These are phyloP conservation scores for Prunus mume DNA, from an alignment of 306 rosid genomes.

Conservation along the genomic window DNA sequence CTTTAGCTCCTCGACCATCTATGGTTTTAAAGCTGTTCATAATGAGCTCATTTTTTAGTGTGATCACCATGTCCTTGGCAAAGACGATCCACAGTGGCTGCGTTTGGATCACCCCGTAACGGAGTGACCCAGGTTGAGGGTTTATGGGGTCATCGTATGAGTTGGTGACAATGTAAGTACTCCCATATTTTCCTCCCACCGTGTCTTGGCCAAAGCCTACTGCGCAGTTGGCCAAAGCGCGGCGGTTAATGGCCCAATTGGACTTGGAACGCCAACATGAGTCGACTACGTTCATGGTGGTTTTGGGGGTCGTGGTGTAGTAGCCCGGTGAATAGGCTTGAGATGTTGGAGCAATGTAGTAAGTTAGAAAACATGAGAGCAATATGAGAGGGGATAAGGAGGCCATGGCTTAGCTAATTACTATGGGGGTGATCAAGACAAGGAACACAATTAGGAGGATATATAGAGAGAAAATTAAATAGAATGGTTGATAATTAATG, in stretches of 20 bases:
- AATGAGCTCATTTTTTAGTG: conserved; percentile 68
- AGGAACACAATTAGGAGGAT: background rate
- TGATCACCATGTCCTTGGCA: conserved; percentile 55
- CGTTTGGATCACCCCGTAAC: conserved; percentile 69
- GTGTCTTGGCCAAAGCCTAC: conserved; percentile 73
- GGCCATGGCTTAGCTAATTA: conserved; percentile 33
- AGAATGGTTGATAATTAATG: background rate
- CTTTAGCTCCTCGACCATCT: conserved; percentile 82
- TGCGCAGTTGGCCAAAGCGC: conserved; percentile 59
- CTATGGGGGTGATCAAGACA: background rate
- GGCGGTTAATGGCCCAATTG: conserved; percentile 63
- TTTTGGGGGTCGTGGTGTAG: background rate
- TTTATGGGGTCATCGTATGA: conserved; percentile 54
- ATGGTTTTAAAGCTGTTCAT: conserved; percentile 74
- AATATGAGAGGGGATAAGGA: conserved; percentile 24
- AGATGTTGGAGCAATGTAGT: conserved; percentile 20
- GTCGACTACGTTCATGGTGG: conserved; percentile 55
- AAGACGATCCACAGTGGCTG: conserved; percentile 74
- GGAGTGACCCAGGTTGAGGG: conserved; percentile 73
- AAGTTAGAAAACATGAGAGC: conserved; percentile 35
- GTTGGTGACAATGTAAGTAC: conserved; percentile 52
- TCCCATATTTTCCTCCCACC: conserved; percentile 67
- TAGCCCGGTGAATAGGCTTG: conserved; percentile 26
- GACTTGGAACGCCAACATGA: conserved; percentile 60
- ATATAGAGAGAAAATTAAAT: conserved; percentile 7